Base-by-base conservation (phyloP, 768 basidiomycete species). In the Pleurotus pulmonarius region DNA sequence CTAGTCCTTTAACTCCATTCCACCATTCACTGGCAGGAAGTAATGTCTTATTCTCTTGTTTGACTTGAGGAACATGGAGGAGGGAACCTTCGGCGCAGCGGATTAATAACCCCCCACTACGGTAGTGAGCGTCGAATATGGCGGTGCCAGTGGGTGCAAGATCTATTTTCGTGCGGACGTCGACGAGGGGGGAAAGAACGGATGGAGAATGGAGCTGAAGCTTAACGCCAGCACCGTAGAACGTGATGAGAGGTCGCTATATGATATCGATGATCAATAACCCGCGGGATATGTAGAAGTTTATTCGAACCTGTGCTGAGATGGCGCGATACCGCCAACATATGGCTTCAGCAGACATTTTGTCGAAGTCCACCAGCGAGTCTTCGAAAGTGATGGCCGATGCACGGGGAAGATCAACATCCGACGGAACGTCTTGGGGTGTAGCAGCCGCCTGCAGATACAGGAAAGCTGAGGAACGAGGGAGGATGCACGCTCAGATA, bases 21-120 rank as follows among this genome's bases (percentile, higher is more conserved):
- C 89, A 92, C 86, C 89, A 94, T 49, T 86, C 85, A 58, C 73
- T 79, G 2, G 84, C 86, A 12, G 64, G 65, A 58, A 90, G 59
- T 61, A 80, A 67, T 22, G 75, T 69, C 60, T 80, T 80, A 54
- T 83, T 82, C 60, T 87, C 83, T 58, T 83, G 82, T 63, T 88
- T 85, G 15, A 94, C 70, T 58, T 71, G 69, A 2, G 71, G 70
- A 1, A 91, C 82, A 48, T 73, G 71, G 15, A 92, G 63, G 48
- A 82, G 71, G 0, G 82, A 77, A 25, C 74, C 73, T 15, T 70
- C 69, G 1, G 81, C 80, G 63, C 88, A 90, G 6, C 77, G 78
- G 12, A 90, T 69, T 18, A 84, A 57, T 41, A 91, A 62, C 0
- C 76, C 65, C 16, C 69, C 51, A 13, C 51, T 15, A 24, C 22